Evolutionary conservation across 768 basidiomycete species (phyloP).

Genomic region (Boletellus sp.): DNA sequence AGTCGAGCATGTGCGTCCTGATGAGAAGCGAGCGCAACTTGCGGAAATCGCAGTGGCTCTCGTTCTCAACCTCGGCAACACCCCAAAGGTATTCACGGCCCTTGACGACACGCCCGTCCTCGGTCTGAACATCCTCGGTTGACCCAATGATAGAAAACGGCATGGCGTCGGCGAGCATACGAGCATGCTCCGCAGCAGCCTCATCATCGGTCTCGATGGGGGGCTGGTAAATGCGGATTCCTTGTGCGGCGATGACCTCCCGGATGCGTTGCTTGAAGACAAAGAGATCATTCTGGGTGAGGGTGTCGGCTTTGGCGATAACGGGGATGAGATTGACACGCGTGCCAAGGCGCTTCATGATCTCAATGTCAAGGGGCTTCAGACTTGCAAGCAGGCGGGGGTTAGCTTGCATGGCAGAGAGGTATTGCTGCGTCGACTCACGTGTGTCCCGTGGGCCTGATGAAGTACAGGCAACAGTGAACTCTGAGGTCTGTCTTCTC

Average conservation of each 20-base stretch:
- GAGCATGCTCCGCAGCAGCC: slow-evolving; percentile 82
- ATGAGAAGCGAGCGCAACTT: slow-evolving; percentile 94
- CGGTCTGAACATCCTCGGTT: slow-evolving; percentile 88
- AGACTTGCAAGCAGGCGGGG: slow-evolving; percentile 41
- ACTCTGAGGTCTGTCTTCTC: slow-evolving; percentile 96
- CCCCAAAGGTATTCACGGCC: slow-evolving; percentile 99
- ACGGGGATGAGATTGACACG: slow-evolving; percentile 98
- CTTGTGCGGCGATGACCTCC: slow-evolving; percentile 85
- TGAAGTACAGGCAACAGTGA: slow-evolving; percentile 96
- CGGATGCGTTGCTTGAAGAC: slow-evolving; percentile 94
- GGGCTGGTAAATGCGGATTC: slow-evolving; percentile 92
- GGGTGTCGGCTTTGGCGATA: slow-evolving; percentile 94
- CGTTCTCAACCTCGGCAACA: slow-evolving; percentile 99
- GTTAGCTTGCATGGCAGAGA: background rate
- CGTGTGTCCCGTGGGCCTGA: slow-evolving; percentile 95
- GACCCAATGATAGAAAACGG: slow-evolving; percentile 99
- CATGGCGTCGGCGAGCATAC: slow-evolving; percentile 83
- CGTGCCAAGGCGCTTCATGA: slow-evolving; percentile 98
- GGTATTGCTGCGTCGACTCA: slow-evolving; percentile 39
- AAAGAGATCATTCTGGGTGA: slow-evolving; percentile 89
- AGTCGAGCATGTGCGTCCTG: slow-evolving; percentile 97
- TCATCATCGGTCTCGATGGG: slow-evolving; percentile 89
- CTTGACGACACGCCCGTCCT: slow-evolving; percentile 90
- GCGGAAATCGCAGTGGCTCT: slow-evolving; percentile 99
- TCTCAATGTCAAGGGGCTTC: slow-evolving; percentile 97